These are phyloP conservation scores for Lentinula edodes DNA, from an alignment of 768 basidiomycete genomes.

Conservation along the genomic window DNA sequence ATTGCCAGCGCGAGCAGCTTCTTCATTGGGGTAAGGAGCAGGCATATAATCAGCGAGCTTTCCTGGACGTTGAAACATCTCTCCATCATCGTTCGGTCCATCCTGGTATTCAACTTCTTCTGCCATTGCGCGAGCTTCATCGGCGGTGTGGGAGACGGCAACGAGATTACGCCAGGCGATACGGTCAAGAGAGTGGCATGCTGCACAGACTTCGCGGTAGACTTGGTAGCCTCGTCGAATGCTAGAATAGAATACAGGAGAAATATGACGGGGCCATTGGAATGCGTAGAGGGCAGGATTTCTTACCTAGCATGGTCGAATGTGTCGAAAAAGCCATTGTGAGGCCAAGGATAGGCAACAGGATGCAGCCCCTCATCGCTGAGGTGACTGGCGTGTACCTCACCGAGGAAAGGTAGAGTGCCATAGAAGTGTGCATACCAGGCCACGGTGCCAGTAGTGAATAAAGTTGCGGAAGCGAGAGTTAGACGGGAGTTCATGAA, in stretches of 20 bases:
- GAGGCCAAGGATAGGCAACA: conserved; percentile 82
- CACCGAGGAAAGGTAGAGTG: conserved; percentile 79
- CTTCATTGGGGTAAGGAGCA: conserved; percentile 92
- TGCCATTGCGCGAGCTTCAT: conserved; percentile 86
- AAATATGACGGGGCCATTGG: conserved; percentile 6
- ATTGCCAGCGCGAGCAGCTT: conserved; percentile 93
- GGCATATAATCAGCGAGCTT: conserved; percentile 98
- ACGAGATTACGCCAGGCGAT: conserved; percentile 99
- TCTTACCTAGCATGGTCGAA: conserved; percentile 95
- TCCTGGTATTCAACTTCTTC: conserved; percentile 97
- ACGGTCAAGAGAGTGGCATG: conserved; percentile 98
- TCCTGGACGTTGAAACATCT: conserved; percentile 98
- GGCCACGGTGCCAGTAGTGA: conserved; percentile 85
- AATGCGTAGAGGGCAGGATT: conserved; percentile 9
- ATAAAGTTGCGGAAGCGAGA: conserved; percentile 66
- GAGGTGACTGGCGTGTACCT: conserved; percentile 89
- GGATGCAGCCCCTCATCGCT: conserved; percentile 96
- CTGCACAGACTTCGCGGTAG: conserved; percentile 98
- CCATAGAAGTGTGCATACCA: conserved; percentile 98
- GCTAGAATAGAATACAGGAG: conserved; percentile 33
- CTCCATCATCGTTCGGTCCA: conserved; percentile 89
- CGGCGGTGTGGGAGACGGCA: conserved; percentile 92
- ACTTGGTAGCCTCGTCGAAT: conserved; percentile 96
- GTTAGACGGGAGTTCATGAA: conserved; percentile 66
- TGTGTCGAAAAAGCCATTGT: conserved; percentile 81